phyloP scores from a whole-genome alignment of 192 early-diverging fungal species.

The Radiomyces spectabilis region DNA sequence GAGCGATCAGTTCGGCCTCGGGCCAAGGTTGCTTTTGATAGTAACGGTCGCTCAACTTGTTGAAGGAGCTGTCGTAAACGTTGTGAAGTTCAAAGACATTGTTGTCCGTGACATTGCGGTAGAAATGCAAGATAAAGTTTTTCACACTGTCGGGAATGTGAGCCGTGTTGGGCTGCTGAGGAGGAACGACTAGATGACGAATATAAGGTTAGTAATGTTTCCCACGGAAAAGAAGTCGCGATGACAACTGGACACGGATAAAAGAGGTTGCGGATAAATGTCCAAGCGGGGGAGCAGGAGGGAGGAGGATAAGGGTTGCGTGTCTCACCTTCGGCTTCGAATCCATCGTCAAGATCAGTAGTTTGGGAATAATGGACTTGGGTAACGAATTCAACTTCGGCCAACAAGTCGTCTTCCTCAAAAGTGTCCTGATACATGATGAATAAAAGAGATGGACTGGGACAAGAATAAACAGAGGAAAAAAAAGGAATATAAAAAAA shows the following conservation, averaged over 20 bases:
- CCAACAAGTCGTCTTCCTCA: conserved; percentile 49
- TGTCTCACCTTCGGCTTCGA: conserved; percentile 27
- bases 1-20: conserved; percentile 72
- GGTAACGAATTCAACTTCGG: conserved; percentile 54
- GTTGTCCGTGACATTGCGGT: conserved; percentile 71
- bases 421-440: conserved; percentile 36
- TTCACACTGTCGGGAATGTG: conserved; percentile 80
- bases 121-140: conserved; percentile 78
- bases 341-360: conserved; percentile 36
- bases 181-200: not conserved
- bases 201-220: not conserved
- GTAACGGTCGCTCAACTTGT: conserved; percentile 86
- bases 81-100: conserved; percentile 79
- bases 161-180: conserved; percentile 29
- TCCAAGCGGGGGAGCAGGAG: not conserved
- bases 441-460: not conserved
- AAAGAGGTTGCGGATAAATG: conserved; percentile 12
- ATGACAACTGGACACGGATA: not conserved
- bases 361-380: conserved; percentile 29
- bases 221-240: too few species aligned
- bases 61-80: conserved; percentile 88
- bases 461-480: not conserved
- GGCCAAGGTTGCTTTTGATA: conserved; percentile 88
- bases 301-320: not conserved
- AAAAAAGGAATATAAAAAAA: conserved; percentile 1